These are phyloP conservation scores for Allomyces macrogynus DNA, from an alignment of 192 early-diverging fungal genomes.

Conservation along the genomic window DNA sequence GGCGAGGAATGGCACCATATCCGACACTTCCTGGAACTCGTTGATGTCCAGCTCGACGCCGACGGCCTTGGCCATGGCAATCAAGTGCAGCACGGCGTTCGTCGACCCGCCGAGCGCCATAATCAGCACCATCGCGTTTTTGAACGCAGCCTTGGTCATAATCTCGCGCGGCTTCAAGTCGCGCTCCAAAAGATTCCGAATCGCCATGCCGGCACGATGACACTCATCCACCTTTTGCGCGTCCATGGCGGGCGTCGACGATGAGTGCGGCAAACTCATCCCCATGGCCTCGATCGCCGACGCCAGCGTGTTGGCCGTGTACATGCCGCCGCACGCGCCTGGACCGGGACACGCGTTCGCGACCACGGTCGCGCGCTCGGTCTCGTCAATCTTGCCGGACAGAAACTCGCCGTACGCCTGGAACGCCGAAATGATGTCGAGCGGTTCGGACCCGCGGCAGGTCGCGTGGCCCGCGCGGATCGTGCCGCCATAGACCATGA, in stretches of 20 bases:
- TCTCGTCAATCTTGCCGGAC: constrained; percentile 73
- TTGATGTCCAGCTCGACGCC: constrained; percentile 67
- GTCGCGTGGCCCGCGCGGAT: constrained; percentile 53
- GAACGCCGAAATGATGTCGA: constrained; percentile 96
- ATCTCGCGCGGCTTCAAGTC: constrained; percentile 92
- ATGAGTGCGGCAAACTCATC: constrained; percentile 88
- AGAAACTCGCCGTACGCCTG: constrained; percentile 87
- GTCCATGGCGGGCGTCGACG: constrained; percentile 79
- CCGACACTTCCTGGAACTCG: constrained; percentile 85
- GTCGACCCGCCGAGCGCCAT: constrained; percentile 95
- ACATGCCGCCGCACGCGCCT: constrained; percentile 99
- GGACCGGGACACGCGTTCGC: constrained; percentile 63
- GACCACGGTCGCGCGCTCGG: constrained; percentile 54
- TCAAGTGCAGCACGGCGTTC: constrained; percentile 88
- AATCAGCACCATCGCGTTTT: constrained; percentile 85
- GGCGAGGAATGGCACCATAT: constrained; percentile 82
- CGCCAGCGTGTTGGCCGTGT: constrained; percentile 96
- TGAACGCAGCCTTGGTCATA: constrained; percentile 83
- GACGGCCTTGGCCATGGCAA: constrained; percentile 69
- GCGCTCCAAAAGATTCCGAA: constrained; percentile 70
- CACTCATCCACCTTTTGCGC: constrained; percentile 83
- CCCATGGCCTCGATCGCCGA: constrained; percentile 93
- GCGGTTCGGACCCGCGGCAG: constrained; percentile 33
- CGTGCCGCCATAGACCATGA: constrained; percentile 98
- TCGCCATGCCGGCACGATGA: constrained; percentile 54